Base-by-base conservation (phyloP, 192 early-diverging fungal species). In the Coemansia sp. region DNA sequence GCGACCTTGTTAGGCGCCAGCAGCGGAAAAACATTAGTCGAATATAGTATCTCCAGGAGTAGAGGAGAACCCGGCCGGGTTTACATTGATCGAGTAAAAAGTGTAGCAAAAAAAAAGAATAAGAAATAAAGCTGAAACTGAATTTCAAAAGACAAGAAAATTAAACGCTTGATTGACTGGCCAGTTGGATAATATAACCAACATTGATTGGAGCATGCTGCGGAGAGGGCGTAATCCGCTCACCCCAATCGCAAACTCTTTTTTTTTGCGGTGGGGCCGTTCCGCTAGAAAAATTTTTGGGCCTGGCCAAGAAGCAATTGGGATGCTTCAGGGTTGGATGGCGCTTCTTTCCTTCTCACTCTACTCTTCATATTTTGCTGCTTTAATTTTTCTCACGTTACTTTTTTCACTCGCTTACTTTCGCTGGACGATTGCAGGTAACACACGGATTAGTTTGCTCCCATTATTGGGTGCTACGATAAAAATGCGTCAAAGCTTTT, bases 401-500 rank as follows among this genome's bases (percentile, higher is more conserved):
- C 52, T 54, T 25, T 52, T 22, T 52, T 51, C 10, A 22, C 49
- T 17, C 26, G 23, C 12, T 54, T 54, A 28, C 25, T 44, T 44
- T 44, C 40, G 40, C 15, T 44, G 40, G 40, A 44, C 20, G 50
- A 20, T 54, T 54, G 52, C 52, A 54, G 52, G 52, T 54, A 54
- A 44, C 28, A 54, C 52, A 54, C n/a, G 7, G 52, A 28, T 54
- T 25, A 54, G 52, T n/a, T 21, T 15, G 23, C 26, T 26, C 52
- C 52, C 52, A 54, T 54, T 54, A 54, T 54, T 54, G 21, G 6
- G n/a, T 4, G 6, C 8, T 2, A 54, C n/a, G 11, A 6, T 25
- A 54, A 54, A n/a, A 54, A 54, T 54, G 52, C 28, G 22, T 25
- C 22, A 23, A 54, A 54, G 26, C 14, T 23, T 8, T 28, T 28